These are phyloP conservation scores for Leccinum rimulosum DNA, from an alignment of 768 basidiomycete genomes.

Conservation along the genomic window DNA sequence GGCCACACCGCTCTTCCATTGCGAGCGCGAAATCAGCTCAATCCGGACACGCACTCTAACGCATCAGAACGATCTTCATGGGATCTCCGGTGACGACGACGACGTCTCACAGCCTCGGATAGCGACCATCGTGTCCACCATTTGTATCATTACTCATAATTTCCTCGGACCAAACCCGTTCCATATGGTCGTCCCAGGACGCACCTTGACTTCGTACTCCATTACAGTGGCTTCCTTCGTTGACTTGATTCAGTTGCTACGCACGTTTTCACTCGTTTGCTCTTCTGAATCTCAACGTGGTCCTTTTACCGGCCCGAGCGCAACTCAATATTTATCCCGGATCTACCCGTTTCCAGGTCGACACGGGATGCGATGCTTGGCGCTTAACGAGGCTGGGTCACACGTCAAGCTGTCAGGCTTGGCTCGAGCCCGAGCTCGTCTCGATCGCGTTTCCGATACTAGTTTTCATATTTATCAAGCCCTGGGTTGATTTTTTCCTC, in stretches of 20 bases:
- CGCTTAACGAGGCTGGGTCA: conserved; percentile 5
- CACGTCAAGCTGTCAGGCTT: background rate
- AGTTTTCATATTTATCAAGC: conserved; percentile 20
- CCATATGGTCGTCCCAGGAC: conserved; percentile 22
- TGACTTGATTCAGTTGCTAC: conserved; percentile 16
- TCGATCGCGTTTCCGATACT: conserved; percentile 4
- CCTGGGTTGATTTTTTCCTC: background rate
- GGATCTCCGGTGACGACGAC: conserved; percentile 21
- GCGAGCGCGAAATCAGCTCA: conserved; percentile 24
- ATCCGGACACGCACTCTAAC: conserved; percentile 17
- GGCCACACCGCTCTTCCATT: conserved; percentile 15
- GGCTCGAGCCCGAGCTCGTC: background rate
- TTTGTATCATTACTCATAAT: conserved; percentile 38
- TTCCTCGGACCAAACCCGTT: conserved; percentile 24
- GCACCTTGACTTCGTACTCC: conserved; percentile 20
- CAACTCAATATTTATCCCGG: conserved; percentile 27
- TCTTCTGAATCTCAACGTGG: conserved; percentile 18
- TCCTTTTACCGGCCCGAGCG: conserved; percentile 10
- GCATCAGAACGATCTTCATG: conserved; percentile 23
- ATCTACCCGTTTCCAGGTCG: conserved; percentile 17
- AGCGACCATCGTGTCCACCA: background rate
- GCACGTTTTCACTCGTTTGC: conserved; percentile 9
- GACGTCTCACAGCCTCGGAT: conserved; percentile 16
- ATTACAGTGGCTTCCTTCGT: conserved; percentile 16
- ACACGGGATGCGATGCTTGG: conserved; percentile 1